phyloP scores from a whole-genome alignment of 768 basidiomycete genomes.

The Tubosaeta sp. region DNA sequence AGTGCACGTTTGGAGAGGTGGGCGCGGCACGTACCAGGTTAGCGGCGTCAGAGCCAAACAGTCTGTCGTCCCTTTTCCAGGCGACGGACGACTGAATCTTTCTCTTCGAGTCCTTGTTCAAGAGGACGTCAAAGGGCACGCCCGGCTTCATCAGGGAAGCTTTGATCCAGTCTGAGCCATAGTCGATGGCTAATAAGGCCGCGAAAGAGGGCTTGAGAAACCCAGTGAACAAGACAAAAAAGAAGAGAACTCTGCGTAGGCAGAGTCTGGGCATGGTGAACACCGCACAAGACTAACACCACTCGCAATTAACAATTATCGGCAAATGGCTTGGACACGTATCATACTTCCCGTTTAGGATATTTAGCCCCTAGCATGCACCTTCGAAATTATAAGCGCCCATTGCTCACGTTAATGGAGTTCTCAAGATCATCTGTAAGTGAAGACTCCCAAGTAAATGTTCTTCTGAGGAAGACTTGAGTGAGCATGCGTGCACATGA shows the following conservation, averaged over 20 bases:
- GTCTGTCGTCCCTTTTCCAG: conserved; percentile 86
- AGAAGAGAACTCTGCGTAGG: conserved; percentile 24
- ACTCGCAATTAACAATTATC: not conserved
- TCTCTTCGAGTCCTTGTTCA: conserved; percentile 96
- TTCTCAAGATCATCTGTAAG: too few species aligned
- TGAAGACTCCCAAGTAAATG: not conserved
- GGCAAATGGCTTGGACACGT: conserved; percentile 21
- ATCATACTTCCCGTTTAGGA: conserved; percentile 1
- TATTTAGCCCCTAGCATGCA: conserved; percentile 6
- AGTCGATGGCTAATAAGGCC: conserved; percentile 93
- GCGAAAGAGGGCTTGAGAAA: conserved; percentile 43
- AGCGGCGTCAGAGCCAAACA: conserved; percentile 87
- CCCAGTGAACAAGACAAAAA: conserved; percentile 21
- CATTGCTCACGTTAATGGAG: too few species aligned
- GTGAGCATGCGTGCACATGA: not conserved
- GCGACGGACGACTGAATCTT: conserved; percentile 89
- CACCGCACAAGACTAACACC: not conserved
- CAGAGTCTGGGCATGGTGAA: conserved; percentile 21
- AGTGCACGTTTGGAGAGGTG: not conserved
- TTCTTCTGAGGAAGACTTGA: not conserved
- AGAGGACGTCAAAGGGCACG: conserved; percentile 89
- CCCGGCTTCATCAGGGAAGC: conserved; percentile 94
- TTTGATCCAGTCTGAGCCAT: conserved; percentile 97
- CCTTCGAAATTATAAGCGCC: too few species aligned
- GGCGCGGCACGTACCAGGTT: conserved; percentile 61